Base-by-base conservation (phyloP, 1,284 basidiomycete genomes). In the Apiotrichum gamsii region DNA sequence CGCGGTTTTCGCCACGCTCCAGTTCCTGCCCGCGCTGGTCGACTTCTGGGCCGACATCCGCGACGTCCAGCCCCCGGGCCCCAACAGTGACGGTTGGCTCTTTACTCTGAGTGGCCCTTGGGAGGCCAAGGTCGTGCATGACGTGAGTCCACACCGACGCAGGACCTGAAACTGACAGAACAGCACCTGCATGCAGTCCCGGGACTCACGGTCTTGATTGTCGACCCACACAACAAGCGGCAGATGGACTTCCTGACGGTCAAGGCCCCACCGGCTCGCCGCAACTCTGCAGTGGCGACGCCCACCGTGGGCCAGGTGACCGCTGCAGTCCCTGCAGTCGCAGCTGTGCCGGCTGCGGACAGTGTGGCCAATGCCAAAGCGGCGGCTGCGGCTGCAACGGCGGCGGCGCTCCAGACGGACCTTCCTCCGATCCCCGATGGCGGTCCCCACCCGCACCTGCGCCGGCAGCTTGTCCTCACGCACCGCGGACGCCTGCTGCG, bases 21-120 rank as follows among this genome's bases (percentile, higher is more conserved):
- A 67, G 65, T 58, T 67, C 39, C 38, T 65, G 4, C 58, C 58
- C 3, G 24, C 29, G 3, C 49, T 69, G 4, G 59, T 58, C 29
- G 53, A 62, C 16, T 58, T 37, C 47, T 62, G 60, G 25, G 58
- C 45, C 1, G 66, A 69, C n/a, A 44, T 64, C 9, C 39, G 50
- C 16, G 52, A 61, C 4, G 43, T 56, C 14, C 24, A 40, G 3
- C 40, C 33, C 54, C 60, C 10, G 52, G 58, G 4, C 57, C 24
- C 13, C 32, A 13, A 13, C 45, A 43, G 20, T 50, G 55, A 5
- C 57, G 56, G 64, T 33, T 64, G 30, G 52, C 57, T 43, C 29
- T 50, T 54, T 23, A 35, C 29, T n/a, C 21, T 36, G 3, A 56
- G 54, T 13, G 42, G 39, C 39, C 52, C 46, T 1, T 19, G 25